Percentiles rank a stretch among this genome's conserved stretches.
Evolutionary conservation across 176 grass and related monocot genomes (phyloP).

Genomic region (Thinopyrum elongatum): DNA sequence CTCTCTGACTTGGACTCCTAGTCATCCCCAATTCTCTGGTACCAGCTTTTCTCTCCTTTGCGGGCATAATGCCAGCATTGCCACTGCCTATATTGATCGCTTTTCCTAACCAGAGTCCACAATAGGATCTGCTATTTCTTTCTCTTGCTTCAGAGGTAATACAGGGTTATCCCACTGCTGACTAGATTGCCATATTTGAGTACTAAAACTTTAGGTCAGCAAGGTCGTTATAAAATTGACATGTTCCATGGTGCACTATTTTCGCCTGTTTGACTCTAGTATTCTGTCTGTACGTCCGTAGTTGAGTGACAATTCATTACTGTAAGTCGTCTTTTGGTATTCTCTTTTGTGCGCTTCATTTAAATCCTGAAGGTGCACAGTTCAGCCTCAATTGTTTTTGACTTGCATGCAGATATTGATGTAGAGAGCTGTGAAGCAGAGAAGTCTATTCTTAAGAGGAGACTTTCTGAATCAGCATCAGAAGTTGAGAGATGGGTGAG

Average conservation of each 20-base stretch:
- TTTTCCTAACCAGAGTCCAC: neutral
- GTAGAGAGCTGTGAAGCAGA: slow-evolving; percentile 67
- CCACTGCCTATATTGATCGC: neutral
- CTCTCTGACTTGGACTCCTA: neutral
- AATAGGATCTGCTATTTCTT: neutral
- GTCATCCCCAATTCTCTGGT: neutral
- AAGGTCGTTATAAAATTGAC: neutral
- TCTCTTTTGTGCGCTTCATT: neutral
- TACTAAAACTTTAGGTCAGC: neutral
- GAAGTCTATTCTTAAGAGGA: slow-evolving; percentile 72
- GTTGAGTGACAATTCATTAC: neutral
- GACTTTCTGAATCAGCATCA: slow-evolving; percentile 82
- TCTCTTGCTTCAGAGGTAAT: neutral
- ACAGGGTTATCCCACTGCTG: neutral
- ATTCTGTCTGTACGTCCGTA: neutral
- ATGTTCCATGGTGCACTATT: neutral
- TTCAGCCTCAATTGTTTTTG: neutral
- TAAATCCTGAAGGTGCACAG: neutral
- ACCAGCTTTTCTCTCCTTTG: neutral
- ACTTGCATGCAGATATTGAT: slow-evolving; percentile 57
- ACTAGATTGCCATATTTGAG: neutral
- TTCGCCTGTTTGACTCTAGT: neutral
- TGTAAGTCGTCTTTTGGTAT: neutral
- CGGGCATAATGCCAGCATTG: neutral
- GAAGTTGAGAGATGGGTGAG: slow-evolving; percentile 94